Percentiles rank a stretch among this genome's conserved stretches.
Conservation (phyloP, 192 early-diverging fungal genomes). For the Coemansia sp. region DNA sequence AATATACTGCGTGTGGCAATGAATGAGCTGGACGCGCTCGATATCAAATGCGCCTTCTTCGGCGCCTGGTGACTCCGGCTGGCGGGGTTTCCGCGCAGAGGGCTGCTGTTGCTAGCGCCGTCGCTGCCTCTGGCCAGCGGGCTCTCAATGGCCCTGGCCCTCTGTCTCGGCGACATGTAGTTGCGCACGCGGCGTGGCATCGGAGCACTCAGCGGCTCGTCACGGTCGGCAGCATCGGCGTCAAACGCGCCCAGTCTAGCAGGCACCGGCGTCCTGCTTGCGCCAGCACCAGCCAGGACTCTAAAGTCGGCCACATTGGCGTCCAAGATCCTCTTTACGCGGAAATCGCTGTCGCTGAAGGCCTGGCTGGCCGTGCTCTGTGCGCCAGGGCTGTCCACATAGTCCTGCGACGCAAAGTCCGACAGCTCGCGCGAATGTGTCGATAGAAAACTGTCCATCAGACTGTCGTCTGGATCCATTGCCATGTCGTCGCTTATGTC, state of each 20-base stretch:
- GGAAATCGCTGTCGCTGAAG: slow-evolving; percentile 52
- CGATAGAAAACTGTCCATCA: slow-evolving; percentile 30
- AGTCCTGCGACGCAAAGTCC: slow-evolving; percentile 13
- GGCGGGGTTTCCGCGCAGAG: background rate
- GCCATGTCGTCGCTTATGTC: background rate
- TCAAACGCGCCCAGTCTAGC: background rate
- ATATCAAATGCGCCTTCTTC: slow-evolving; percentile 1
- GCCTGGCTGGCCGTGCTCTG: slow-evolving; percentile 34
- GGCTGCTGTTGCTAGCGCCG: background rate
- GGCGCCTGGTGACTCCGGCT: background rate
- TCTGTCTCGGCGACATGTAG: slow-evolving; percentile 5
- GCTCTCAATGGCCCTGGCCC: background rate
- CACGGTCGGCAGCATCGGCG: background rate
- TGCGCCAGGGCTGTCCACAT: slow-evolving; percentile 27
- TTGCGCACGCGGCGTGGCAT: background rate
- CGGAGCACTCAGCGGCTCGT: background rate
- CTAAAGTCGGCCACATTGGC: slow-evolving; percentile 15
- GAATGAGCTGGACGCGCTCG: slow-evolving; percentile 17
- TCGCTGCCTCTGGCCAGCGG: background rate
- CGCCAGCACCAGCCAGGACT: background rate
- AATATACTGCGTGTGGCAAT: slow-evolving; percentile 17
- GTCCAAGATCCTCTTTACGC: slow-evolving; percentile 29
- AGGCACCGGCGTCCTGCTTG: background rate
- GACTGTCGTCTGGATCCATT: slow-evolving; percentile 23
- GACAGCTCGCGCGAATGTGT: slow-evolving; percentile 38